Conservation (phyloP, 108 stramenopile species). For the Heterococcus sp. region DNA sequence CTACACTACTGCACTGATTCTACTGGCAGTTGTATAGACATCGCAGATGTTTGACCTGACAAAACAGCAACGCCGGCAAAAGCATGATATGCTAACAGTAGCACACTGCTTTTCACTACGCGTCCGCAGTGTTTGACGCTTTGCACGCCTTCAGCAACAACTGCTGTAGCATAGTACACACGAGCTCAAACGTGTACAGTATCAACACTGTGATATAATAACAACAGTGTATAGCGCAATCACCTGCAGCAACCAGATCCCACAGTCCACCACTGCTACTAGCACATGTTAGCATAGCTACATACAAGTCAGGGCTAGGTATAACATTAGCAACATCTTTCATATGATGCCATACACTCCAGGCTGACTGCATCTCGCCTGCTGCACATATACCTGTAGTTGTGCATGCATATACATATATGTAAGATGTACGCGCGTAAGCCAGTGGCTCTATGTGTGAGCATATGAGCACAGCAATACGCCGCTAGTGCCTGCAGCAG, state of each 20-base stretch:
- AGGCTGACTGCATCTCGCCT: slow-evolving; percentile 13
- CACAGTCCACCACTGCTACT: background rate
- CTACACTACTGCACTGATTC: background rate
- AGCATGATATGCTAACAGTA: too few species aligned
- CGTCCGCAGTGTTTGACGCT: too few species aligned
- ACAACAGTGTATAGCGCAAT: background rate
- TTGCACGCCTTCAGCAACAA: background rate
- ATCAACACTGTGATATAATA: background rate
- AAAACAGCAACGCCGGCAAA: too few species aligned
- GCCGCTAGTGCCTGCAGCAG: too few species aligned
- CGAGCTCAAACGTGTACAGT: background rate
- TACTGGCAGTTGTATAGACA: background rate
- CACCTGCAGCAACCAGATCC: background rate
- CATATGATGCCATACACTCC: slow-evolving; percentile 18
- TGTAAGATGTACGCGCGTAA: background rate
- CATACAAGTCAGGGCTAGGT: slow-evolving; percentile 4
- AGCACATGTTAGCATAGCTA: slow-evolving; percentile 3
- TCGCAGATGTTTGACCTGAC: background rate
- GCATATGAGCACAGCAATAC: too few species aligned
- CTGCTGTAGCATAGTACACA: background rate
- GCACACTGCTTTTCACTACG: too few species aligned
- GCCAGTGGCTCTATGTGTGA: too few species aligned
- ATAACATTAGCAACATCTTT: slow-evolving; percentile 2
- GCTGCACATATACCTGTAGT: background rate
- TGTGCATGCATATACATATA: background rate